These are phyloP conservation scores for Phyllosticta citriasiana DNA, from an alignment of 2,329 filamentous ascomycete species.

Conservation along the genomic window DNA sequence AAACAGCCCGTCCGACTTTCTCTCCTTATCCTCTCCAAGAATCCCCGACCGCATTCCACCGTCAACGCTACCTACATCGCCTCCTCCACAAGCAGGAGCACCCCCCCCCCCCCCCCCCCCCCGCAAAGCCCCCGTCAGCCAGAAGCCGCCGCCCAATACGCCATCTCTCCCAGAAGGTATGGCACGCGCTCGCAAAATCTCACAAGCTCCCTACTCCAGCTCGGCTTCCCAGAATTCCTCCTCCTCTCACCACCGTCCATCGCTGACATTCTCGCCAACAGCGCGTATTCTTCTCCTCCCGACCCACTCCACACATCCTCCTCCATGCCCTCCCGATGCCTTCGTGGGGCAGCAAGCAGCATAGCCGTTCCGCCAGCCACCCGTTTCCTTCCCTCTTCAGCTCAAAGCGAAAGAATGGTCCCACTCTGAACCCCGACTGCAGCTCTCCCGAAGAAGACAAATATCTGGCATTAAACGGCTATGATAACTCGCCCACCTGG, in stretches of 20 bases:
- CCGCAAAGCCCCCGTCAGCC: neutral
- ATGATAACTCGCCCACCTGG: constrained; percentile 1
- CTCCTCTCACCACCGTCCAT: neutral
- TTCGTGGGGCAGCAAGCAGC: constrained; percentile 9
- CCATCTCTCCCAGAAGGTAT: neutral
- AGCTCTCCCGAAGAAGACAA: neutral
- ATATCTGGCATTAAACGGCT: neutral
- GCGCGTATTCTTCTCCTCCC: constrained; percentile 8
- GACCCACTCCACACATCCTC: neutral
- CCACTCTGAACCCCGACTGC: constrained; percentile 23
- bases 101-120: too few relatives aligned
- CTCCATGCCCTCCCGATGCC: constrained; percentile 10
- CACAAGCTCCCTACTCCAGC: neutral
- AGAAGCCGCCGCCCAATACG: neutral
- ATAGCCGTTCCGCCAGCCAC: constrained; percentile 61
- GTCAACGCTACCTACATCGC: too few relatives aligned
- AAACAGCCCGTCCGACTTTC: too few relatives aligned
- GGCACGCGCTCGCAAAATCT: neutral
- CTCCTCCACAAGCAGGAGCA: neutral
- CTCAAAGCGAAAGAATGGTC: constrained; percentile 34
- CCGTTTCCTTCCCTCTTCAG: constrained; percentile 66
- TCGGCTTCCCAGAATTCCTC: neutral
- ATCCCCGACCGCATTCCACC: neutral
- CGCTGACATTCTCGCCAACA: constrained; percentile 3
- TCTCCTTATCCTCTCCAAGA: too few relatives aligned